Evolutionary conservation across 1,139 yeast species (phyloP), one percentile per base, ranked within the genome.

Genomic region (Yamadazyma triangularis): DNA sequence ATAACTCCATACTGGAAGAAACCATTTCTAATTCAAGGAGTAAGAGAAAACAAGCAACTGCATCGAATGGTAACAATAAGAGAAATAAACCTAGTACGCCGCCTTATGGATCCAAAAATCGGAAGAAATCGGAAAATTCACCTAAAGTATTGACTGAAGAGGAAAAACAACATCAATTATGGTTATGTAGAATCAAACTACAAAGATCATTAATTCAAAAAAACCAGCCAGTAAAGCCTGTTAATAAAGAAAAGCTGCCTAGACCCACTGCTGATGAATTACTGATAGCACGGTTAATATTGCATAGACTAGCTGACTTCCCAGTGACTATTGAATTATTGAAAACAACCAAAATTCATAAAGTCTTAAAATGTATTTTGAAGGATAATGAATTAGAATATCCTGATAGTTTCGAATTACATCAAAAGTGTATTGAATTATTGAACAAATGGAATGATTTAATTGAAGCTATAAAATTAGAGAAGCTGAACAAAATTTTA

Each of bases 231-330:
- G 9, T 18, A 18, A 18, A 6, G 9, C 20, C 20, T 7, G 9
- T 18, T 9, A 9, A 18, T 18, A 18, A 18, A 9, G 58, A 65
- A 0, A 69, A 70, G 4, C 48, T 53, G 15, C 64, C 62, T 33
- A 67, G 66, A 9, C 71, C 71, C 4, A 56, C 79, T 4, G 69
- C 72, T 4, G 74, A 73, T 29, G 85, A 79, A 48, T 62, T 79
- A 39, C 65, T 64, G 44, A 62, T 73, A 11, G 73, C 79, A 3
- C 45, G 79, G 27, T 60, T 68, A 31, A 72, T 75, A 27, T 55
- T 79, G 36, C 69, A 70, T 44, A 68, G 77, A 48, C 69, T 60
- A 45, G 72, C 48, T 46, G 69, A 63, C 19, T 69, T 70, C 38
- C 66, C 73, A 1, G 76, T 80, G 14, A 76, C 71, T 27, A 71